Percentiles rank a stretch among this genome's conserved stretches.
These are phyloP conservation scores for Erysimum cheiranthoides DNA, from an alignment of 345 rosid genomes.

Conservation along the genomic window DNA sequence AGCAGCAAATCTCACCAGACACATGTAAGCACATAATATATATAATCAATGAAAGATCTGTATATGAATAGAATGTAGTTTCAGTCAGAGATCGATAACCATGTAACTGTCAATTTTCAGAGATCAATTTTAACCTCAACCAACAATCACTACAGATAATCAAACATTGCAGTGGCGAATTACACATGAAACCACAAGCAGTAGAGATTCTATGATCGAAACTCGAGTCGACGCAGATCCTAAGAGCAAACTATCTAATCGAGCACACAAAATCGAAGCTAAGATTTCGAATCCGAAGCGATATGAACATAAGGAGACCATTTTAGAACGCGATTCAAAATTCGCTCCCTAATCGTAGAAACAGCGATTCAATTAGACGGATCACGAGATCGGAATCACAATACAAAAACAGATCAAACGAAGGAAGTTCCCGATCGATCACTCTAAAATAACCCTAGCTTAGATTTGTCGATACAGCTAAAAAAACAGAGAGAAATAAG, in stretches of 20 bases:
- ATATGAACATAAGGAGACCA: background rate
- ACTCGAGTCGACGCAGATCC: background rate
- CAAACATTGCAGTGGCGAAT: background rate
- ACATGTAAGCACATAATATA: background rate
- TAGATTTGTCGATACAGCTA: conserved; percentile 5
- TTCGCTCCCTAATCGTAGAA: background rate
- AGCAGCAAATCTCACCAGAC: background rate
- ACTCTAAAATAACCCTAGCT: conserved; percentile 25
- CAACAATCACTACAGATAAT: background rate
- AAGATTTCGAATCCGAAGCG: conserved; percentile 9
- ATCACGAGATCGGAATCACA: background rate
- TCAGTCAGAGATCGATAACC: conserved; percentile 1
- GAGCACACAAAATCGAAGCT: background rate
- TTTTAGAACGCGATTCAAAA: background rate
- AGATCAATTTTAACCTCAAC: background rate
- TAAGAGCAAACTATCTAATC: background rate
- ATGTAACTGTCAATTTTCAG: background rate
- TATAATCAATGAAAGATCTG: background rate
- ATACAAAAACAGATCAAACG: conserved; percentile 22
- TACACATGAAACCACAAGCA: conserved; percentile 11
- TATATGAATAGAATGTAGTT: background rate
- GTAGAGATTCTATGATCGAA: background rate
- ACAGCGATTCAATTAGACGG: background rate
- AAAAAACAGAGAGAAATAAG: background rate
- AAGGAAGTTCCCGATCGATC: conserved; percentile 11